Conservation (phyloP, 768 basidiomycete species). For the Clathrus columnatus region DNA sequence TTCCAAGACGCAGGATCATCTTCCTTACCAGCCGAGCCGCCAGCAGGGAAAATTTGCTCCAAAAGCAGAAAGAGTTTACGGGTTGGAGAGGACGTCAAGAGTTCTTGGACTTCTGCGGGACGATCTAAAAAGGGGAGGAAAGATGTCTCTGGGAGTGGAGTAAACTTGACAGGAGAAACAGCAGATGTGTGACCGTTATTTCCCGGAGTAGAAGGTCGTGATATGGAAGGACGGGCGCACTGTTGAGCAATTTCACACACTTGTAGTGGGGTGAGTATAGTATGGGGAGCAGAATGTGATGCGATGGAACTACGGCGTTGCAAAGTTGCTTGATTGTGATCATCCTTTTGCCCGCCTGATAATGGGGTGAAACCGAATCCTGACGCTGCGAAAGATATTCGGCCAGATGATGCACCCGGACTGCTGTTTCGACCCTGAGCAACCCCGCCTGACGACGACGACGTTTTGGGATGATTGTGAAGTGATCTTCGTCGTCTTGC, state of each 20-base stretch:
- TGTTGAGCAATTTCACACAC: conserved; percentile 64
- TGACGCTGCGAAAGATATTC: conserved; percentile 15
- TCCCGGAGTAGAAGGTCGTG: conserved; percentile 19
- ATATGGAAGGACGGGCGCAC: conserved; percentile 35
- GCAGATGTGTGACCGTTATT: background rate
- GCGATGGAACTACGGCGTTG: conserved; percentile 16
- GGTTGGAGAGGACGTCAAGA: conserved; percentile 59
- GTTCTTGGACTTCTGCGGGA: conserved; percentile 58
- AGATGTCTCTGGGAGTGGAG: conserved; percentile 65
- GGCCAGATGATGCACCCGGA: conserved; percentile 12
- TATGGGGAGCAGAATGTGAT: conserved; percentile 27
- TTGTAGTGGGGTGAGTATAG: conserved; percentile 61
- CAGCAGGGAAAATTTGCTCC: conserved; percentile 53
- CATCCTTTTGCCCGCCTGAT: conserved; percentile 23
- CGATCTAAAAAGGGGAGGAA: conserved; percentile 85
- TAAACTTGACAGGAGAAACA: conserved; percentile 50
- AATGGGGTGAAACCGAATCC: conserved; percentile 15
- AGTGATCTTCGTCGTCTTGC: conserved; percentile 1
- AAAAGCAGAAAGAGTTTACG: conserved; percentile 65
- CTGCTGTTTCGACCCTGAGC: conserved; percentile 10
- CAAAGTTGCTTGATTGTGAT: background rate
- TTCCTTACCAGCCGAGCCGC: conserved; percentile 8
- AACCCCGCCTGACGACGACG: conserved; percentile 10
- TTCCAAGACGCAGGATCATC: conserved; percentile 64
- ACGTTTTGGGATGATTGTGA: conserved; percentile 6